Percentiles rank a stretch among this genome's conserved stretches.
These are phyloP conservation scores for Chenopodium album DNA, from an alignment of 148 eudicot species.

Conservation along the genomic window DNA sequence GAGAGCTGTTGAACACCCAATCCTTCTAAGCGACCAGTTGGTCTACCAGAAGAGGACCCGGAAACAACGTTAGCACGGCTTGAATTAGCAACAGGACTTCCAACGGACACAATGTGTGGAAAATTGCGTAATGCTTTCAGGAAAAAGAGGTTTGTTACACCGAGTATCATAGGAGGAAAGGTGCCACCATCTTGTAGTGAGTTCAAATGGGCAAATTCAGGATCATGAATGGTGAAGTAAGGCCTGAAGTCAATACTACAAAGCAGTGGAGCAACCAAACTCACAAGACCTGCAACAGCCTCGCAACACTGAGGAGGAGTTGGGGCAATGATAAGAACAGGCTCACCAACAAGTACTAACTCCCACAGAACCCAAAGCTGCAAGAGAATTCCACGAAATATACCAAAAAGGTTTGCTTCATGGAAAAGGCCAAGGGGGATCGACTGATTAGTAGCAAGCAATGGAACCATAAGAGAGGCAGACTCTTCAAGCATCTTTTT, in stretches of 20 bases:
- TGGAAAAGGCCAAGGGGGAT: conserved; percentile 89
- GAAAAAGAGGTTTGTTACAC: conserved; percentile 92
- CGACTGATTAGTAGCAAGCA: conserved; percentile 76
- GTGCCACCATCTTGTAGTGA: conserved; percentile 61
- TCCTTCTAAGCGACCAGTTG: conserved; percentile 50
- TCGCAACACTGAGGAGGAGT: conserved; percentile 96
- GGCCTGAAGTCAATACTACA: conserved; percentile 94
- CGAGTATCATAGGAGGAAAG: conserved; percentile 88
- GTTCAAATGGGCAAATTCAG: conserved; percentile 70
- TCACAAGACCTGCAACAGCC: conserved; percentile 92
- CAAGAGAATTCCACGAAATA: conserved; percentile 74
- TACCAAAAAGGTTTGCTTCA: conserved; percentile 92
- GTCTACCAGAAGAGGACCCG: conserved; percentile 47
- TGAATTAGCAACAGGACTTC: conserved; percentile 66
- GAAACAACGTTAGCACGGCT: conserved; percentile 47
- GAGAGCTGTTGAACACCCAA: conserved; percentile 55
- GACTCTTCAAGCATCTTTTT: conserved; percentile 57
- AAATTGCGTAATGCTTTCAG: conserved; percentile 80
- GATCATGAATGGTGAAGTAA: conserved; percentile 95
- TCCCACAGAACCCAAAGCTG: conserved; percentile 97
- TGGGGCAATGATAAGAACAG: conserved; percentile 89
- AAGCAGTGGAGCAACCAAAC: conserved; percentile 87
- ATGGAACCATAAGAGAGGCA: conserved; percentile 60
- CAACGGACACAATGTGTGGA: conserved; percentile 87
- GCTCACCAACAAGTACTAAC: conserved; percentile 86